Percentiles rank a stretch among this genome's conserved stretches.
Evolutionary conservation across 164 flowering plant species (phyloP).

Genomic region (Warburgia ugandensis): DNA sequence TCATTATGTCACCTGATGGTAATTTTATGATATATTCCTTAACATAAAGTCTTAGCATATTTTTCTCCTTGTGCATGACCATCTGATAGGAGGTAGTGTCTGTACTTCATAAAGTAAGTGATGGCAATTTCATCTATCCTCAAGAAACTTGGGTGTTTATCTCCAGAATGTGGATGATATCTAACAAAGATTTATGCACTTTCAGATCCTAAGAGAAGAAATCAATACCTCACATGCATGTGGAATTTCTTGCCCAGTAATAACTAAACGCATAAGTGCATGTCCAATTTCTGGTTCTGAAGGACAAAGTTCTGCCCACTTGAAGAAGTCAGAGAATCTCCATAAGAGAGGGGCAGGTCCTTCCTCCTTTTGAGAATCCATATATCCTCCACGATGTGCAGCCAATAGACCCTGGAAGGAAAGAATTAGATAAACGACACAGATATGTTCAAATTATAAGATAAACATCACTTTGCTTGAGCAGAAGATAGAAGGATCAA

Average conservation of each 20-base stretch:
- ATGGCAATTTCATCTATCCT: too few relatives aligned
- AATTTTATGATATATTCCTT: too few relatives aligned
- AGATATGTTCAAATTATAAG: background rate
- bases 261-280: slow-evolving; percentile 96
- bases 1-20: too few relatives aligned
- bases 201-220: background rate
- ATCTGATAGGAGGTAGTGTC: too few relatives aligned
- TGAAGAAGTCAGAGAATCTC: slow-evolving; percentile 93
- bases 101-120: too few relatives aligned
- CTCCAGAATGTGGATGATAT: slow-evolving; percentile 1
- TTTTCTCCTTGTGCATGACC: too few relatives aligned
- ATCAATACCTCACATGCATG: slow-evolving; percentile 92
- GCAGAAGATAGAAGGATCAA: background rate
- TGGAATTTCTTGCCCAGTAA: slow-evolving; percentile 98
- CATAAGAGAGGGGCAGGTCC: slow-evolving; percentile 97
- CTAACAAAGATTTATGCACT: background rate
- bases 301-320: slow-evolving; percentile 98
- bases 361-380: slow-evolving; percentile 97
- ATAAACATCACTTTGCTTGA: background rate
- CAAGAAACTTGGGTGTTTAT: too few relatives aligned
- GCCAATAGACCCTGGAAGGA: slow-evolving; percentile 78
- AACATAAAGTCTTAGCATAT: too few relatives aligned
- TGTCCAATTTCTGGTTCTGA: slow-evolving; percentile 97
- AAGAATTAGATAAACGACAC: slow-evolving; percentile 5
- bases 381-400: slow-evolving; percentile 99